Evolutionary conservation across 2,329 filamentous ascomycete genomes (phyloP).

Genomic region (Penicillium sp.): DNA sequence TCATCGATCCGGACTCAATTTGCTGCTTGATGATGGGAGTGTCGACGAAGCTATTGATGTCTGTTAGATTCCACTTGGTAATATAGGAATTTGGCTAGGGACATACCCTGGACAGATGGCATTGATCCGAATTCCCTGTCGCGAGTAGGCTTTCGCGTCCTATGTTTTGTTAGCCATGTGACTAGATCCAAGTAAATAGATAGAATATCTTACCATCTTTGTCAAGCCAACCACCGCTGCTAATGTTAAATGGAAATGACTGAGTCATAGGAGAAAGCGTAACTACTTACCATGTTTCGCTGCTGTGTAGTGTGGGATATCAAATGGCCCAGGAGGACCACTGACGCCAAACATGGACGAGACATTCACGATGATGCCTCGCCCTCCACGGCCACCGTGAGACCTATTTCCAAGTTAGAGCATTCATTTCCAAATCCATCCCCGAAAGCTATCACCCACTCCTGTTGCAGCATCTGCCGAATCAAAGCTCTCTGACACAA

Average conservation of each 20-base stretch:
- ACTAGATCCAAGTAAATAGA: background rate
- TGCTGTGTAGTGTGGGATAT: constrained; percentile 30
- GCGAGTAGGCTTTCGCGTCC: constrained; percentile 58
- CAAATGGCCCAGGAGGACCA: constrained; percentile 23
- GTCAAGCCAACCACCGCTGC: constrained; percentile 36
- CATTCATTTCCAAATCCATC: rapidly evolving
- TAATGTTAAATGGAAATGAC: constrained; percentile 1
- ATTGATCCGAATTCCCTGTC: constrained; percentile 62
- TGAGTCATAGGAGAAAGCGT: background rate
- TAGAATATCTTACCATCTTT: constrained; percentile 24
- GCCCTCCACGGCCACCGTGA: constrained; percentile 26
- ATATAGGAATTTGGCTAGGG: background rate
- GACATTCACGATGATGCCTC: constrained; percentile 36
- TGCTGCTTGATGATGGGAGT: constrained; percentile 32
- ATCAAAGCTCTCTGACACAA: constrained; percentile 61
- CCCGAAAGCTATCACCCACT: constrained; percentile 23
- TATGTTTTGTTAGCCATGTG: constrained; percentile 19
- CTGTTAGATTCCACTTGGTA: background rate
- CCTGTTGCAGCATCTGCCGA: constrained; percentile 36
- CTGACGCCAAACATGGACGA: constrained; percentile 33
- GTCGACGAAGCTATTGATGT: constrained; percentile 29
- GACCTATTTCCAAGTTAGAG: constrained; percentile 13
- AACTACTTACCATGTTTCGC: constrained; percentile 33
- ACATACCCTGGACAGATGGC: constrained; percentile 61
- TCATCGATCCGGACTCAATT: constrained; percentile 24